phyloP scores from a whole-genome alignment of 768 basidiomycete species.

The Wakefieldia striispora region DNA sequence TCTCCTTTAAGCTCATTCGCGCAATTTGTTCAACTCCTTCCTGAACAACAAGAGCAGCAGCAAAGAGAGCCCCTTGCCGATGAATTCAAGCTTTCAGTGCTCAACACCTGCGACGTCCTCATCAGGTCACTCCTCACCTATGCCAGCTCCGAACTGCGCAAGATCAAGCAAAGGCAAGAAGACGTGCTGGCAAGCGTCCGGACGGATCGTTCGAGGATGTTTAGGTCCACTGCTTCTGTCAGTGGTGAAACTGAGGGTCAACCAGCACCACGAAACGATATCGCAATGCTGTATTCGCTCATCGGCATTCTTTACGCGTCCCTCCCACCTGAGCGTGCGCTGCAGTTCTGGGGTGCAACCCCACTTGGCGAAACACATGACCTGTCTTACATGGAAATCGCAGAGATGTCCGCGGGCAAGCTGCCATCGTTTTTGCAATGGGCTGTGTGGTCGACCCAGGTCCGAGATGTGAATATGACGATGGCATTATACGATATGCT shows the following conservation, averaged over 20 bases:
- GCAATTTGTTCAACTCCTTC: constrained; percentile 37
- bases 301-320: constrained; percentile 78
- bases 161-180: constrained; percentile 89
- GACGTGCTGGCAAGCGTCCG: constrained; percentile 72
- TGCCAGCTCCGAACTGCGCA: constrained; percentile 77
- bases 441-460: constrained; percentile 84
- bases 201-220: constrained; percentile 56
- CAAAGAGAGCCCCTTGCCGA: constrained; percentile 40
- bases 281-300: constrained; percentile 80
- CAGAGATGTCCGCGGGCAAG: constrained; percentile 61
- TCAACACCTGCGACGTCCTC: constrained; percentile 68
- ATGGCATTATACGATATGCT: constrained; percentile 89
- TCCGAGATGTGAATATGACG: constrained; percentile 68
- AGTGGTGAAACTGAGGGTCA: constrained; percentile 42
- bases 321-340: constrained; percentile 69
- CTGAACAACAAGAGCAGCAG: constrained; percentile 37
- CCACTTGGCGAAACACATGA: constrained; percentile 41
- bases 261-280: constrained; percentile 69
- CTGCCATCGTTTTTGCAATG: constrained; percentile 82
- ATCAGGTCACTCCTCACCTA: constrained; percentile 70
- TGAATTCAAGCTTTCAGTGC: constrained; percentile 49
- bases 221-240: constrained; percentile 44
- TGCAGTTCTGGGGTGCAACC: constrained; percentile 84
- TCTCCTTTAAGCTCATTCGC: constrained; percentile 37
- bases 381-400: constrained; percentile 53